phyloP scores from a whole-genome alignment of 768 basidiomycete species.

The Phaffia australis region DNA sequence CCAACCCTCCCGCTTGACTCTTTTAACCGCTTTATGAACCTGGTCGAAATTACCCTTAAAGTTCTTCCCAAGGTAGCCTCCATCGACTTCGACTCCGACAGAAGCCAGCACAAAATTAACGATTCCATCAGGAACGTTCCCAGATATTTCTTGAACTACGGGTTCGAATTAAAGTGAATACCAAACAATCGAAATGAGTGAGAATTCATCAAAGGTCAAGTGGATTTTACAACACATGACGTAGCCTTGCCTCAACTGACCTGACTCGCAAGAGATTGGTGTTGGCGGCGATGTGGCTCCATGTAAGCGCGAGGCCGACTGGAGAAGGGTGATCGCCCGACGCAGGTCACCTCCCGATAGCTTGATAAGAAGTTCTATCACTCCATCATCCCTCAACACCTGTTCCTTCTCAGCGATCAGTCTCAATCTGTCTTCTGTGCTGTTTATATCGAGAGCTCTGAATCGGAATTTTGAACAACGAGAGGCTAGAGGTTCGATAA shows the following conservation, averaged over 20 bases:
- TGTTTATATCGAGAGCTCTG: slow-evolving; percentile 71
- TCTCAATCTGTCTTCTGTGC: slow-evolving; percentile 61
- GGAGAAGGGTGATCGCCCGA: slow-evolving; percentile 92
- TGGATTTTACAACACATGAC: neutral
- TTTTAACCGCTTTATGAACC: slow-evolving; percentile 51
- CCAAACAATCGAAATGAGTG: neutral
- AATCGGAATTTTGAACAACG: slow-evolving; percentile 99
- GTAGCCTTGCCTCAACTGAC: slow-evolving; percentile 28
- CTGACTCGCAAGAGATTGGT: slow-evolving; percentile 61
- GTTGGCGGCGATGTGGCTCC: slow-evolving; percentile 60
- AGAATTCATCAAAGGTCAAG: neutral
- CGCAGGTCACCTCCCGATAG: slow-evolving; percentile 86
- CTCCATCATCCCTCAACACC: slow-evolving; percentile 43
- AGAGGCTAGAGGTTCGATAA: slow-evolving; percentile 97
- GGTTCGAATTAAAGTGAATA: slow-evolving; percentile 5
- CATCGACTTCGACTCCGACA: slow-evolving; percentile 56
- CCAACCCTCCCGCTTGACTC: slow-evolving; percentile 75
- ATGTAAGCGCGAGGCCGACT: slow-evolving; percentile 84
- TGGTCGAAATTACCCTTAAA: slow-evolving; percentile 45
- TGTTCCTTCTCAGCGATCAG: slow-evolving; percentile 71
- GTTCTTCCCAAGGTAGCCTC: slow-evolving; percentile 28
- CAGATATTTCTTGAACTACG: slow-evolving; percentile 82
- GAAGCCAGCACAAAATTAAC: slow-evolving; percentile 58
- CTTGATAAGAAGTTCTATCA: slow-evolving; percentile 58
- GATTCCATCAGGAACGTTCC: slow-evolving; percentile 70